Evolutionary conservation across 208 protist genomes (phyloP).

Genomic region (Porcisia deanei): DNA sequence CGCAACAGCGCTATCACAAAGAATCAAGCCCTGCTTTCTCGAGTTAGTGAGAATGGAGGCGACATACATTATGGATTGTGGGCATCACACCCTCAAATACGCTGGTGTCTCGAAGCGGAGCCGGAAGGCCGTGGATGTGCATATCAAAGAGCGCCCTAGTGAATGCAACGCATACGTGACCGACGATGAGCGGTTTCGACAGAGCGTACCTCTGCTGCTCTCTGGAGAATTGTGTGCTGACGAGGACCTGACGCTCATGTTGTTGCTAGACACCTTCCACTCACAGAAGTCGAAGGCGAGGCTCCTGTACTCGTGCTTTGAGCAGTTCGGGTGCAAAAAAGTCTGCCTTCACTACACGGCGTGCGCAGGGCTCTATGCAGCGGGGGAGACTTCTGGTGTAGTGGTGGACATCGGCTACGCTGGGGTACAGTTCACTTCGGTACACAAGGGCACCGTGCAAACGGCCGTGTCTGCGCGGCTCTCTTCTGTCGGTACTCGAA

Average conservation of each 20-base stretch:
- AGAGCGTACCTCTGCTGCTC: constrained; percentile 26
- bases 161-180: constrained; percentile 25
- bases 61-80: constrained; percentile 58
- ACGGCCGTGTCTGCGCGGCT: constrained; percentile 30
- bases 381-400: constrained; percentile 67
- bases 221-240: constrained; percentile 28
- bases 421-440: constrained; percentile 58
- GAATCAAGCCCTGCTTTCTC: neutral
- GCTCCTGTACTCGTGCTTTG: constrained; percentile 66
- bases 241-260: constrained; percentile 57
- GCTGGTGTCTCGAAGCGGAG: constrained; percentile 39
- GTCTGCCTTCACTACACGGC: constrained; percentile 57
- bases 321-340: constrained; percentile 53
- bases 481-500: constrained; percentile 37
- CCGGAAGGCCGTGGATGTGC: constrained; percentile 14
- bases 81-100: constrained; percentile 63
- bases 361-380: constrained; percentile 60
- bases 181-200: constrained; percentile 22
- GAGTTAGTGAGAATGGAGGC: constrained; percentile 25
- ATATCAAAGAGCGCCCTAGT: constrained; percentile 22
- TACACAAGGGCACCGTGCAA: constrained; percentile 41
- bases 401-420: constrained; percentile 72
- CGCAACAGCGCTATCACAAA: neutral
- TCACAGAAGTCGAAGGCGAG: constrained; percentile 53
- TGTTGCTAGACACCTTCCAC: constrained; percentile 56